Evolutionary conservation across 345 rosid genomes (phyloP), one percentile per base, ranked within the genome.

Genomic region (Boechera retrofracta): DNA sequence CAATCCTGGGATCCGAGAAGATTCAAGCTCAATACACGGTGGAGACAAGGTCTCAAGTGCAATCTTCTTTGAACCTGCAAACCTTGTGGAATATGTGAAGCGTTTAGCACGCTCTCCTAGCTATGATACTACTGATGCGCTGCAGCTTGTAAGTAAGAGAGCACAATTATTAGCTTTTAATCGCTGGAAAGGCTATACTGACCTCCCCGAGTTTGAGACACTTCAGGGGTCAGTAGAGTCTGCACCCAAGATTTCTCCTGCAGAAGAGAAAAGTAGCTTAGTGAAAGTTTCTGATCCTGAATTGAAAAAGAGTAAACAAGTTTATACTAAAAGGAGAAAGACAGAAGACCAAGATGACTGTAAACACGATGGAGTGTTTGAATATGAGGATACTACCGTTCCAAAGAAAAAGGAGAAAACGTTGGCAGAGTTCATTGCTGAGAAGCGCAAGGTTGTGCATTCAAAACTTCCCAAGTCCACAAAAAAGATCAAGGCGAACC

Each of bases 171-270:
- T 84, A 75, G 90, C 94, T 58, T 89, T 88, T 76, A 70, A 70
- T 78, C 86, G 79, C 29, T 90, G 89, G 93, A 94, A 86, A 82
- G 94, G 94, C 49, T 84, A 77, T 69, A 39, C 77, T 21, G 76
- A 76, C 26, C 85, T 91, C 58, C 94, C 94, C 2, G 85, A 83
- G 81, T 79, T 88, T 65, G 82, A 75, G 80, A 44, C 78, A 26
- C 81, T 86, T 42, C 73, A 68, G 31, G 86, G 85, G 21, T 71
- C 82, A 74, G 68, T 77, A 61, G 89, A 86, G 80, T 71, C 79
- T 49, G 86, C 84, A 57, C 86, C 79, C 18, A 87, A 86, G 51
- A 65, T 81, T 65, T 73, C 83, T 55, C 70, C 38, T 48, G 52
- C 59, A 35, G 78, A 57, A 57, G 81, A 67, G 78, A 71, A 52